These are phyloP conservation scores for Boletellus sp. DNA, from an alignment of 768 basidiomycete species.

Conservation along the genomic window DNA sequence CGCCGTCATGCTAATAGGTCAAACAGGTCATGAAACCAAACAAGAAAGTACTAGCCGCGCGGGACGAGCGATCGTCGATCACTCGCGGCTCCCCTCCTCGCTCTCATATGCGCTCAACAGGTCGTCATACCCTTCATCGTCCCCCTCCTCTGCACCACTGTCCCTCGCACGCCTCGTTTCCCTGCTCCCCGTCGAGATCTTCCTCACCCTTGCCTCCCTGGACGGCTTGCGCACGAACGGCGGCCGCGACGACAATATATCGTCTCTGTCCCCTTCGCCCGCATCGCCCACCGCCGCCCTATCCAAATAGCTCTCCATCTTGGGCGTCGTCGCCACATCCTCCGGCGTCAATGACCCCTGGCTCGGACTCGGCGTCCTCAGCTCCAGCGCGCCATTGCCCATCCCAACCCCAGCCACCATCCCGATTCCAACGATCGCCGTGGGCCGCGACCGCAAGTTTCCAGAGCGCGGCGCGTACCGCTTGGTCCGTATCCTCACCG, in stretches of 20 bases:
- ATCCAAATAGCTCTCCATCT: conserved; percentile 44
- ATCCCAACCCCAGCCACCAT: too few species aligned
- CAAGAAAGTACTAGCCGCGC: neutral
- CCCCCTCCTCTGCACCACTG: conserved; percentile 72
- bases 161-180: conserved; percentile 42
- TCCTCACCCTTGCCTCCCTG: conserved; percentile 37
- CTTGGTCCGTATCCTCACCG: conserved; percentile 49
- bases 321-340: conserved; percentile 56
- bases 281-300: conserved; percentile 12
- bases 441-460: conserved; percentile 43
- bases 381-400: conserved; percentile 10
- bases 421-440: neutral
- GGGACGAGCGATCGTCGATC: conserved; percentile 3
- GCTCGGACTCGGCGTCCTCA: conserved; percentile 41
- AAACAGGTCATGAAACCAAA: neutral
- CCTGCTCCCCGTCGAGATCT: conserved; percentile 41
- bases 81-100: conserved; percentile 48
- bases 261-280: neutral
- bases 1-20: neutral
- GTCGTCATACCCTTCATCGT: conserved; percentile 74
- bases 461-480: conserved; percentile 45
- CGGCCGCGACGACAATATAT: conserved; percentile 24
- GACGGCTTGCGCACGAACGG: conserved; percentile 29
- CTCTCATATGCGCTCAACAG: conserved; percentile 80
- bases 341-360: conserved; percentile 49